Conservation (phyloP, 73 alveolate genomes). For the Durusdinium trenchii region DNA sequence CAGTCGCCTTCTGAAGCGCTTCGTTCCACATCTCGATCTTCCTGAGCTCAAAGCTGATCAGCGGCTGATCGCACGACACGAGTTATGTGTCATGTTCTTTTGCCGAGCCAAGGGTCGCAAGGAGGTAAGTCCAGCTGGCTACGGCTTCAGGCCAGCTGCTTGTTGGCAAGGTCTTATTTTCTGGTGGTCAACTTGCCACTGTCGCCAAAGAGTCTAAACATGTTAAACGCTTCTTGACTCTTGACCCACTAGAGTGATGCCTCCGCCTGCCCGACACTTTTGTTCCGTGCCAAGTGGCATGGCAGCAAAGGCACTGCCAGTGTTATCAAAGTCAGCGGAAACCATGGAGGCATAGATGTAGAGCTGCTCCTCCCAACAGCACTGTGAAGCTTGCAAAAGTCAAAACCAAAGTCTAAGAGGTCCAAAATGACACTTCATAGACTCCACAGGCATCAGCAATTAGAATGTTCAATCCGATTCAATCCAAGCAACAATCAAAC, state of each 20-base stretch:
- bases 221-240: not conserved
- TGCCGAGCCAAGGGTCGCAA: not conserved
- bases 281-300: constrained; percentile 5
- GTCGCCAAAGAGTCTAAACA: not conserved
- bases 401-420: not conserved
- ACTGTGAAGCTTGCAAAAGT: too few relatives aligned
- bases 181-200: not conserved
- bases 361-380: constrained; percentile 95
- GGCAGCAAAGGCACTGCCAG: constrained; percentile 85
- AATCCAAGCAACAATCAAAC: not conserved
- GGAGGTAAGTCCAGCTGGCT: not conserved
- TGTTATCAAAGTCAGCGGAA: constrained; percentile 76
- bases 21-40: constrained; percentile 94
- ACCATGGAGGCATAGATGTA: constrained; percentile 89
- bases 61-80: not conserved
- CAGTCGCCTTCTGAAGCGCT: constrained; percentile 48
- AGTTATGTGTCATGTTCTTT: not conserved
- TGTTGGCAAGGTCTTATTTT: not conserved
- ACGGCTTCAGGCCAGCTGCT: not conserved
- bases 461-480: not conserved
- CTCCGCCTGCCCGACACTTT: not conserved
- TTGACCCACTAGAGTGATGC: not conserved
- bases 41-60: not conserved
- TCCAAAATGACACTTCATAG: not conserved
- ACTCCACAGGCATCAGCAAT: not conserved